Evolutionary conservation across 331 rosid genomes (phyloP), one percentile per base, ranked within the genome.

Genomic region (Acacia concinna): DNA sequence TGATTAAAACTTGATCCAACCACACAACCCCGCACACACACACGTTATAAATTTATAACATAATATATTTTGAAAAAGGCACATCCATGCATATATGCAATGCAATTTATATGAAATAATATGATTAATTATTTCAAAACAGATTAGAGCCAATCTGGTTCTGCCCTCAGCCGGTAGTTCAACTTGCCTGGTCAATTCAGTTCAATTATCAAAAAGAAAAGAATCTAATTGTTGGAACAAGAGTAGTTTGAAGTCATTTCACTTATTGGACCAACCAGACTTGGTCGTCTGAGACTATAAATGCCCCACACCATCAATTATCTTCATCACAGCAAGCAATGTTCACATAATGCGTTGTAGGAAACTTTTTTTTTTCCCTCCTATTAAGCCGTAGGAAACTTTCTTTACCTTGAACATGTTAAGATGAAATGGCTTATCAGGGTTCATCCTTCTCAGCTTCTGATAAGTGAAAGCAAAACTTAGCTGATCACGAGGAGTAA

Each of bases 401-500:
- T 87, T 79, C 72, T 54, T 88, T 57, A 95, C 99, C 99, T 91
- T 95, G 88, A 95, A 92, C 99, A 95, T 93, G 72, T 91, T 87
- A 66, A 95, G 93, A 84, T 88, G 92, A 67, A 95, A 85, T 57
- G 97, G 94, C 76, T 85, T 95, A 70, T 78, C 93, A 60, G 93
- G 94, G 84, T 95, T 95, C 96, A 82, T 93, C 91, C 94, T 93
- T 85, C 83, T 90, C 88, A 93, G 86, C 90, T 95, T 95, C 85
- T 92, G 99, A 74, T 86, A 91, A 34, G 97, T 95, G 78, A 91
- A 88, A 2, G 99, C 93, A 32, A 93, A 93, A 85, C 99, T 95
- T 60, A 95, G 93, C 88, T 95, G 99, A 85, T 95, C 99, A 78
- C 99, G 98, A 68, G 98, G 97, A 59, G 99, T 95, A 84, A 95